Base-by-base conservation (phyloP, 2,329 filamentous ascomycete species). In the Colletotrichum cuscutae region DNA sequence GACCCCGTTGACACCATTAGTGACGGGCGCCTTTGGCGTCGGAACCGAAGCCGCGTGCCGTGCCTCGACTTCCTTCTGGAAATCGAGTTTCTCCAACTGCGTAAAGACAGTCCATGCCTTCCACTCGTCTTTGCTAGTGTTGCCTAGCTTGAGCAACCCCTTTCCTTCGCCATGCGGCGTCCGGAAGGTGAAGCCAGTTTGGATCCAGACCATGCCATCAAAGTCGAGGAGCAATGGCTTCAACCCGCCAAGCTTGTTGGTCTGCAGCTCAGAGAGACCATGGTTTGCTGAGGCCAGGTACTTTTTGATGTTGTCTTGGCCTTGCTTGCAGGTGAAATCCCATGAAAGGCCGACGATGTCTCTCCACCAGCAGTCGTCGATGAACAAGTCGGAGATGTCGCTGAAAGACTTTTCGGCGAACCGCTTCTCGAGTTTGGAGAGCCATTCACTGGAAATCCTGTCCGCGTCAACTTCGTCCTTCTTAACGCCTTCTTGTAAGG, bases 281-380 rank as follows among this genome's bases (percentile, higher is more conserved):
- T 75, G 65, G 3, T 56, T 49, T 15, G 75, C 72, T 5, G 54
- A 46, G 5, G 46, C 13, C 1, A 77, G 46, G 32, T 75, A 76
- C 13, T 58, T 46, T 42, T 42, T 22, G 24, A 79, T 77, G 0
- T 52, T 32, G 4, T 70, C 68, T 5, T 64, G 70, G 9, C 77
- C 76, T 2, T 76, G 76, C 19, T 78, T 77, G 4, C 78, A 78
- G 22, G 76, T 74, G 61, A 77, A 78, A 69, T 81, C 79, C 79
- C 80, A 81, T 8, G 71, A 74, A 4, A 80, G 71, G 2, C 58
- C 75, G 9, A 80, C 62, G 28, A 78, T 76, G 56, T 81, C 80
- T 11, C 79, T 75, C 69, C 78, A 79, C 78, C 78, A 81, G 22
- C 75, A 76, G 57, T 79, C 76, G 3, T 76, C 60, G 5, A 76